Conservation (phyloP, 148 eudicot genomes). For the Dysphania ambrosioides region DNA sequence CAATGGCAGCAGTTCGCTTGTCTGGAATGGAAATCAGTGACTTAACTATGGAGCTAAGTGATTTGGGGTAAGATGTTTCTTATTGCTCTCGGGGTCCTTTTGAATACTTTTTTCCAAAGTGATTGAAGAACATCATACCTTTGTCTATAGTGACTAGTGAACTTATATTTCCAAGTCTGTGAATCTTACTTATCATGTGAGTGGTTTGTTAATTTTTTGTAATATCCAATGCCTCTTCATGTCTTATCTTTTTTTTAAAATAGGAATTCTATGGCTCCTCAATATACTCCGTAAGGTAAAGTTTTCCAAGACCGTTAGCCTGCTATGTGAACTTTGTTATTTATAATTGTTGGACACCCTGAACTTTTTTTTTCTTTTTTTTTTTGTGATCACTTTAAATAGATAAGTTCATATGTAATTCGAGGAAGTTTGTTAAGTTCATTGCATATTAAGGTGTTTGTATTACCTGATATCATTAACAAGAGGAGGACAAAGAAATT, state of each 20-base stretch:
- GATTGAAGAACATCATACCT: not conserved
- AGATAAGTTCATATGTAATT: not conserved
- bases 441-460: not conserved
- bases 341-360: not conserved
- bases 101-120: not conserved
- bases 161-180: not conserved
- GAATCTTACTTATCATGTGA: not conserved
- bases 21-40: conserved; percentile 99
- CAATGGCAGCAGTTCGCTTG: conserved; percentile 88
- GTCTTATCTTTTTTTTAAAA: not conserved
- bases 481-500: not conserved
- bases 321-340: not conserved
- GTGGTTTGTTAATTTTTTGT: too few relatives aligned
- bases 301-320: not conserved
- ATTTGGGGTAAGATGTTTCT: conserved; percentile 58
- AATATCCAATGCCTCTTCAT: not conserved
- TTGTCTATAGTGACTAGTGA: not conserved
- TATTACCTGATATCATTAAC: not conserved
- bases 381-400: not conserved
- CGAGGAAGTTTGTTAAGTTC: not conserved
- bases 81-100: not conserved
- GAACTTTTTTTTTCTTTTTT: not conserved
- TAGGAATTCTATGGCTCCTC: too few relatives aligned
- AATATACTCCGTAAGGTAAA: too few relatives aligned
- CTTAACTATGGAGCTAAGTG: conserved; percentile 92